Evolutionary conservation across 805 yeast genomes (phyloP).

Genomic region (Yamadazyma laniorum): DNA sequence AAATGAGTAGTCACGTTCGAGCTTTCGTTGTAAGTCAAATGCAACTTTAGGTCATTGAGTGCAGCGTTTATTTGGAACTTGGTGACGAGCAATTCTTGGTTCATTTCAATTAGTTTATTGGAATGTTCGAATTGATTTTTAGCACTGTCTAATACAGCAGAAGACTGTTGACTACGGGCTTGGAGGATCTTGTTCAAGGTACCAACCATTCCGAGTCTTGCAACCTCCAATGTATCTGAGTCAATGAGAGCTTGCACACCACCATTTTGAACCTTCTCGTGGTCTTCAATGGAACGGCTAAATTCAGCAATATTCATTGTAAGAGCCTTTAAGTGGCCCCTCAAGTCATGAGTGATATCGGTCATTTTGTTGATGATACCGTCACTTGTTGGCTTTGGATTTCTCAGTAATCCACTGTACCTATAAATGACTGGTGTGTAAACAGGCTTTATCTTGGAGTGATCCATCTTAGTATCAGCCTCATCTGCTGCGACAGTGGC

Average conservation of each 20-base stretch:
- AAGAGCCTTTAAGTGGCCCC: conserved; percentile 25
- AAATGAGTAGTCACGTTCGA: conserved; percentile 12
- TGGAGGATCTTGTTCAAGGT: neutral
- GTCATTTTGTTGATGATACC: conserved; percentile 15
- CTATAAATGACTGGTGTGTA: neutral
- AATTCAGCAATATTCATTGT: no score
- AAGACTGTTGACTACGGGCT: neutral
- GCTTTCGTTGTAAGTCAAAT: conserved; percentile 1
- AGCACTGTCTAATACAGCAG: neutral
- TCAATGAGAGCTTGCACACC: no score
- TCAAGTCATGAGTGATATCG: conserved; percentile 24
- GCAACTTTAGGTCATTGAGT: conserved; percentile 24
- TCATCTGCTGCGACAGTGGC: no score
- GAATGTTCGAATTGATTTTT: no score
- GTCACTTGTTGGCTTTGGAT: conserved; percentile 4
- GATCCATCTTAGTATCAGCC: no score
- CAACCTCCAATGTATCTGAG: neutral
- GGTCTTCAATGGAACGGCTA: no score
- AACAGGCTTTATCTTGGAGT: no score
- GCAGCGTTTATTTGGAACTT: conserved; percentile 23
- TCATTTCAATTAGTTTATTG: neutral
- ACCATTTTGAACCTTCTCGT: no score
- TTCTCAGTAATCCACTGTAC: neutral
- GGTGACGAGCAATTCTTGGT: neutral
- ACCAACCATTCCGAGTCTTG: neutral